phyloP scores from a whole-genome alignment of 2,329 filamentous ascomycete genomes.

The Dendryphion nanum region DNA sequence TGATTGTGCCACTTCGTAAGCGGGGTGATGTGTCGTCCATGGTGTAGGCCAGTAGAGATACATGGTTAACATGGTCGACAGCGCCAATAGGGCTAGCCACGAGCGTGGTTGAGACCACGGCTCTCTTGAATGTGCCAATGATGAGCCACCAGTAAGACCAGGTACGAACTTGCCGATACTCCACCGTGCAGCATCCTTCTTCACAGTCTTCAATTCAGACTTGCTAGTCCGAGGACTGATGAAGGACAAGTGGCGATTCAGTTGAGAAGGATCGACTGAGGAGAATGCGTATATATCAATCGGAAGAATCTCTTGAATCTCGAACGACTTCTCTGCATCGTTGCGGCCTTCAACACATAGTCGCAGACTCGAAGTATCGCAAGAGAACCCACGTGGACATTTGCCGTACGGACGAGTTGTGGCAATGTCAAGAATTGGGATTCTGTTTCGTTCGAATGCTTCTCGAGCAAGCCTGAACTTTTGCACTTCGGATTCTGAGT shows the following conservation, averaged over 20 bases:
- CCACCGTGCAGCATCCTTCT: not conserved
- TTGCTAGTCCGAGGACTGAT: conserved; percentile 14
- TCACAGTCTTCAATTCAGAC: too few species aligned
- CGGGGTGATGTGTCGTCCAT: too few species aligned
- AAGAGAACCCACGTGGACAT: conserved; percentile 12
- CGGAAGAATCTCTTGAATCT: conserved; percentile 29
- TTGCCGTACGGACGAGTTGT: conserved; percentile 25
- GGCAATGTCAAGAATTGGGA: conserved; percentile 33
- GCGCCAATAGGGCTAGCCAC: not conserved
- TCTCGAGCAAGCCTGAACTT: conserved; percentile 20
- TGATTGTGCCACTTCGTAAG: too few species aligned
- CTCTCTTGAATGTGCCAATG: too few species aligned
- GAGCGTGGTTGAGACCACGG: not conserved
- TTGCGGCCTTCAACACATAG: conserved; percentile 32
- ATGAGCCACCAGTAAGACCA: not conserved
- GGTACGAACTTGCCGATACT: not conserved
- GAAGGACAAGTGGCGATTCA: conserved; percentile 38
- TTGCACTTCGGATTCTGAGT: conserved; percentile 12
- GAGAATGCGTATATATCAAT: conserved; percentile 33
- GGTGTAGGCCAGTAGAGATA: too few species aligned
- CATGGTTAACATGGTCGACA: not conserved
- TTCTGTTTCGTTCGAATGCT: conserved; percentile 19
- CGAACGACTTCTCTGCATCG: conserved; percentile 17
- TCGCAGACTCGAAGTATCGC: conserved; percentile 21
- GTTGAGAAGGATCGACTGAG: conserved; percentile 32